Percentiles rank a stretch among this genome's conserved stretches.
Evolutionary conservation across 805 yeast species (phyloP).

Genomic region (Candida maltosa): DNA sequence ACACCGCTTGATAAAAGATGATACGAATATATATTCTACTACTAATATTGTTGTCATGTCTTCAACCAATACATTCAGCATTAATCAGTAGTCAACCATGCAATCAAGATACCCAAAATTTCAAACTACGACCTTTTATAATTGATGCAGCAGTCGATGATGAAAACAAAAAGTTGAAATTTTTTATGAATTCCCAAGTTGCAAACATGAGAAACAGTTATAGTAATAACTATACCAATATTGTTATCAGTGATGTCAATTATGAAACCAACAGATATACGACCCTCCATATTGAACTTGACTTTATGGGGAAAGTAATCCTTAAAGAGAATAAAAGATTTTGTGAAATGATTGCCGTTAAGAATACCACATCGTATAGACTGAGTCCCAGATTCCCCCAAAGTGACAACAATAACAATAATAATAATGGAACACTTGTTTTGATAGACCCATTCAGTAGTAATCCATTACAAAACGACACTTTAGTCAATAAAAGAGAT

Average conservation of each 20-base stretch:
- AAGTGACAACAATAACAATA: not conserved
- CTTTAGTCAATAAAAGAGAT: too few species aligned
- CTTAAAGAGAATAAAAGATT: slow-evolving; percentile 38
- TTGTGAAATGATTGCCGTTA: slow-evolving; percentile 40
- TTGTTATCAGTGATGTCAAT: slow-evolving; percentile 41
- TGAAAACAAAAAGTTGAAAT: slow-evolving; percentile 24
- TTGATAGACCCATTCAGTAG: not conserved
- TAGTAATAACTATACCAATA: slow-evolving; percentile 9
- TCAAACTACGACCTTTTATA: slow-evolving; percentile 22
- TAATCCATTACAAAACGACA: not conserved
- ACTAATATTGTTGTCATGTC: slow-evolving; percentile 8
- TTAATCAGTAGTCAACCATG: slow-evolving; percentile 21
- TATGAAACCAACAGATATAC: slow-evolving; percentile 44
- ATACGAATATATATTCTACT: too few species aligned
- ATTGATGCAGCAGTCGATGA: slow-evolving; percentile 35
- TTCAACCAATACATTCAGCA: slow-evolving; percentile 14
- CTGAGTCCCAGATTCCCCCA: slow-evolving; percentile 30
- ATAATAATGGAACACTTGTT: not conserved
- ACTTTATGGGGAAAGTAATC: slow-evolving; percentile 41
- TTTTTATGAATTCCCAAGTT: slow-evolving; percentile 33
- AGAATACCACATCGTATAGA: slow-evolving; percentile 24
- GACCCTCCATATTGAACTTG: slow-evolving; percentile 43
- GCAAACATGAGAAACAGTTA: slow-evolving; percentile 5
- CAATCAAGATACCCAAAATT: slow-evolving; percentile 4
- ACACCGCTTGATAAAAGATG: too few species aligned